Evolutionary conservation across 2,329 filamentous ascomycete species (phyloP), one percentile per base, ranked within the genome.

Genomic region (Basipetospora chlamydospora): DNA sequence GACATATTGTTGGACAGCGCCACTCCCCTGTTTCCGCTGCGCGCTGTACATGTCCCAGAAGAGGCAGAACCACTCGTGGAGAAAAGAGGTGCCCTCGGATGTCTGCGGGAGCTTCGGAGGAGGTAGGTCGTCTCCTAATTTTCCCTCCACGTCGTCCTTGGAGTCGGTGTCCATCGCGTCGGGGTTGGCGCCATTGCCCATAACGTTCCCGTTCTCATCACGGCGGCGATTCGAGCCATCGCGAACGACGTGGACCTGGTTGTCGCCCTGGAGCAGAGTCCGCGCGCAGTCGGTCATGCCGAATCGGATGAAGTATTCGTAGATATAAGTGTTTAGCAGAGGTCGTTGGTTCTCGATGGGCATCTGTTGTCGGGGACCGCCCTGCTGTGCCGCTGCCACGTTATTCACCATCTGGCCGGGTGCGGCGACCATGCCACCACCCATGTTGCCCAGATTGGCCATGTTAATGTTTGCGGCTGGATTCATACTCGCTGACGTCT

Each of bases 41-140:
- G 85, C 84, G 51, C 77, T 77, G 58, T 82, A 92, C 47, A 96
- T 85, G 50, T 98, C 90, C 86, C 86, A 96, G 57, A 98, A 98
- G 36, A 95, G 71, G 51, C 79, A 84, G 64, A 92, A 98, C 90
- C 90, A 98, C 51, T 96, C 90, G 47, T 85, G 80, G n/a, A 98
- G 66, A 51, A 98, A 96, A 18, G 83, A 84, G 43, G 73, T 81
- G 49, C 80, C 80, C 38, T 70, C 70, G 42, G 66, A 66, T 33
- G 71, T 70, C 52, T 66, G 69, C 10, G 77, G 75, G 5, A 85
- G 64, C 43, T 75, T 76, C 10, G 85, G 78, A 6, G 73, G 67
- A 4, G 88, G 88, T 26, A 96, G 68, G 50, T 93, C 86, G 39
- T 78, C 73, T 1, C 83, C 82, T 29, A 80, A 69, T 54, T 88